phyloP scores from a whole-genome alignment of 2,329 filamentous ascomycete genomes.

The Colletotrichum tropicale region DNA sequence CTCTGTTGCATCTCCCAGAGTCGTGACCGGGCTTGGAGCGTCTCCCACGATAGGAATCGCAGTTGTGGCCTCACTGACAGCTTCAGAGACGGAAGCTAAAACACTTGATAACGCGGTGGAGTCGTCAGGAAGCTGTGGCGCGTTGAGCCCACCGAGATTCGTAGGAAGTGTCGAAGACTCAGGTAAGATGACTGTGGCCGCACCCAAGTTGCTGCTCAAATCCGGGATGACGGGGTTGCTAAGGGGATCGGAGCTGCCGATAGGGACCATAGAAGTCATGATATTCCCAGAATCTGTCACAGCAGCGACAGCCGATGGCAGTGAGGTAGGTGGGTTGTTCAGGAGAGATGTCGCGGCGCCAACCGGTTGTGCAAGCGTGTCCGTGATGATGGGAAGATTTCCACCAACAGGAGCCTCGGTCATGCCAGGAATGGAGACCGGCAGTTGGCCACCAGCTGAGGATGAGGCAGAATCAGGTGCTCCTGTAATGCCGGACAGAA shows the following conservation, averaged over 20 bases:
- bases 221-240: neutral
- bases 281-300: neutral
- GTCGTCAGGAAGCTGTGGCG: conserved; percentile 1
- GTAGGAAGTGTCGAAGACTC: neutral
- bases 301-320: neutral
- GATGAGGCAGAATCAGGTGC: neutral
- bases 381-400: neutral
- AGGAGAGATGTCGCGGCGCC: neutral
- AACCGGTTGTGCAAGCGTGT: neutral
- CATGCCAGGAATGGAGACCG: neutral
- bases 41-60: neutral
- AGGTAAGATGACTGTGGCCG: neutral
- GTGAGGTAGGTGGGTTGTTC: neutral
- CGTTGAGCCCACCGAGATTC: neutral
- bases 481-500: neutral
- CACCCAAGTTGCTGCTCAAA: neutral
- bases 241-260: neutral
- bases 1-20: neutral
- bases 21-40: neutral
- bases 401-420: neutral
- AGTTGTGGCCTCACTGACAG: neutral
- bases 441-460: neutral
- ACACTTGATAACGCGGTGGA: neutral
- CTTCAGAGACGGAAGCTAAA: neutral
- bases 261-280: neutral